These are phyloP conservation scores for Trypanosoma vivax DNA, from an alignment of 208 protist genomes.

Conservation along the genomic window DNA sequence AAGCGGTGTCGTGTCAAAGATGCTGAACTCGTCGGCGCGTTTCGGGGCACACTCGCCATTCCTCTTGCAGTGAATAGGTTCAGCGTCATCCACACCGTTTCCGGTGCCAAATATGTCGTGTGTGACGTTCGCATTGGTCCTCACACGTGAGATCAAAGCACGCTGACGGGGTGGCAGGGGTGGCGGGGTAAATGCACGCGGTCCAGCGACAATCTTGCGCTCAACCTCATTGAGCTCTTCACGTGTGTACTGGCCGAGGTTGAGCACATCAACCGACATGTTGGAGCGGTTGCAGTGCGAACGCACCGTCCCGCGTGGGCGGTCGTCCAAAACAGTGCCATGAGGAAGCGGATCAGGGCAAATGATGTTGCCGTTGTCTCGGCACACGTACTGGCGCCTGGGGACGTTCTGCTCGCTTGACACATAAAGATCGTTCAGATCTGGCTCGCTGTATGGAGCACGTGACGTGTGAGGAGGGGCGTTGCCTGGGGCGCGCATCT, in stretches of 20 bases:
- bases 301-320: background rate
- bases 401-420: background rate
- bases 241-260: slow-evolving; percentile 58
- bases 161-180: slow-evolving; percentile 36
- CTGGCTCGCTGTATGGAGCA: slow-evolving; percentile 34
- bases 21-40: background rate
- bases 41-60: slow-evolving; percentile 33
- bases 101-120: slow-evolving; percentile 80
- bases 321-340: background rate
- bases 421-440: background rate
- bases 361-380: slow-evolving; percentile 9
- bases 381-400: slow-evolving; percentile 6
- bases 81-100: slow-evolving; percentile 35
- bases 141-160: slow-evolving; percentile 45
- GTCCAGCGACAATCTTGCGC: slow-evolving; percentile 37
- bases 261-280: slow-evolving; percentile 65
- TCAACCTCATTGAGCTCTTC: slow-evolving; percentile 61
- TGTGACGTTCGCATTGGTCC: slow-evolving; percentile 52
- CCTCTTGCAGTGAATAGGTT: slow-evolving; percentile 29
- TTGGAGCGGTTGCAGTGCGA: slow-evolving; percentile 38
- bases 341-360: background rate
- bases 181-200: slow-evolving; percentile 40
- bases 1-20: slow-evolving; percentile 3
- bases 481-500: slow-evolving; percentile 13
- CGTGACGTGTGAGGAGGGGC: slow-evolving; percentile 9